These are phyloP conservation scores for Lactarius sp. DNA, from an alignment of 768 basidiomycete species.

Conservation along the genomic window DNA sequence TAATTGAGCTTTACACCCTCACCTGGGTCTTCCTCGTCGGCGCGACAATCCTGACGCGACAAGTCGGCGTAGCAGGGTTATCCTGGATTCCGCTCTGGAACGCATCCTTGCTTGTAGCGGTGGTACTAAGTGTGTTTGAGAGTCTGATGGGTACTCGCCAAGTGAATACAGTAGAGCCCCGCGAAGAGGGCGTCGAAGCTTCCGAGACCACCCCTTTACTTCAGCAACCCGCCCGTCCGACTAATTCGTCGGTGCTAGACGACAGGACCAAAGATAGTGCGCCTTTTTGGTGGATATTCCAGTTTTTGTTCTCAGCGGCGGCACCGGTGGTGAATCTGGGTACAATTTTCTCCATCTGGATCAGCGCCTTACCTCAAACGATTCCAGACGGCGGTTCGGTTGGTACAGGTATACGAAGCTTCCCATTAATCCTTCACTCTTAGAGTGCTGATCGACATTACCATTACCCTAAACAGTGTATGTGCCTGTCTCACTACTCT, in stretches of 20 bases:
- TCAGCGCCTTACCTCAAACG: slow-evolving; percentile 48
- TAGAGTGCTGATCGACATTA: neutral
- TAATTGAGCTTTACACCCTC: slow-evolving; percentile 50
- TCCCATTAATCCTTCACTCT: neutral
- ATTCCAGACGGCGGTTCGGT: slow-evolving; percentile 57
- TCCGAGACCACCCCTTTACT: slow-evolving; percentile 23
- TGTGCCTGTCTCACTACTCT: slow-evolving; percentile 39
- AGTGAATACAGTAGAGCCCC: slow-evolving; percentile 18
- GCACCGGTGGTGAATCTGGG: slow-evolving; percentile 51
- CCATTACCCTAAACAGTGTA: slow-evolving; percentile 43
- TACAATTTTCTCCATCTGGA: slow-evolving; percentile 39
- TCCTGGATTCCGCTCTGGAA: slow-evolving; percentile 60
- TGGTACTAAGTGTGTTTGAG: slow-evolving; percentile 38
- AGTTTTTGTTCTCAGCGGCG: slow-evolving; percentile 51
- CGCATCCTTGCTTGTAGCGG: slow-evolving; percentile 39
- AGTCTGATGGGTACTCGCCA: slow-evolving; percentile 28
- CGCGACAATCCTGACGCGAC: slow-evolving; percentile 43
- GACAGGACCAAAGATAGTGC: slow-evolving; percentile 27
- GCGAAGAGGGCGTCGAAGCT: slow-evolving; percentile 10
- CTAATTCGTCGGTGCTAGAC: neutral
- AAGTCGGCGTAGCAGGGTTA: slow-evolving; percentile 43
- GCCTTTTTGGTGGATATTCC: slow-evolving; percentile 53
- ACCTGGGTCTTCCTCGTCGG: slow-evolving; percentile 55
- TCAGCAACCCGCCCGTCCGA: neutral
- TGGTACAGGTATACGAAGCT: slow-evolving; percentile 40